Evolutionary conservation across 2,329 filamentous ascomycete genomes (phyloP), one percentile per base, ranked within the genome.

Genomic region (Nemania sp.): DNA sequence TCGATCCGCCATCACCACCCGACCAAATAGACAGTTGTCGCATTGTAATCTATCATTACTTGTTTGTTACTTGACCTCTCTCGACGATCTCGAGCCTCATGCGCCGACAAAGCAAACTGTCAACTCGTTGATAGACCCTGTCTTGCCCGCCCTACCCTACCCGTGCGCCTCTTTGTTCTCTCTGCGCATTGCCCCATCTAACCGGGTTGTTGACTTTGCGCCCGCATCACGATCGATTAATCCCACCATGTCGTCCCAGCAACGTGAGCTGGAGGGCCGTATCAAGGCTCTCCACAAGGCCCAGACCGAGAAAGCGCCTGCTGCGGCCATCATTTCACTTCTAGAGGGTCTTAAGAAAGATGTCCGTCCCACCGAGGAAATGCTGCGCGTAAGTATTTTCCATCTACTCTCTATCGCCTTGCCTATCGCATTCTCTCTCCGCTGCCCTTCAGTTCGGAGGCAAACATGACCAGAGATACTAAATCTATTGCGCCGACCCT

Each of bases 241-340:
- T 29, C 25, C 25, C 49, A 62, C 46, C 40, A 68, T 62, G 65
- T 92, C 96, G 89, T 53, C 59, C 3, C 90, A 96, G 71, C 85
- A 88, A 72, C 91, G 91, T 77, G 90, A 94, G 73, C 89, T 97
- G 57, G 86, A 89, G 70, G 80, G 87, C 71, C 88, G 87, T 76
- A 87, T 92, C 71, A 90, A 91, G 78, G 87, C 89, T 72, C 84
- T 98, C 72, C 86, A 84, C 69, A 97, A 96, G 79, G 91, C 91
- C 21, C 82, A 91, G 45, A 80, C 82, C 48, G 86, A 87, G 58
- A 90, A 90, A 72, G 91, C 96, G 71, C 87, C 92, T 4, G 73
- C 90, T 25, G 78, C 87, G 42, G 89, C 86, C 62, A 84, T 96
- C 52, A 80, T 96, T 57, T 81, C 84, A 54, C 82, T 98, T 63